These are phyloP conservation scores for Globisporangium camurandrum DNA, from an alignment of 352 stramenopile species.

Conservation along the genomic window DNA sequence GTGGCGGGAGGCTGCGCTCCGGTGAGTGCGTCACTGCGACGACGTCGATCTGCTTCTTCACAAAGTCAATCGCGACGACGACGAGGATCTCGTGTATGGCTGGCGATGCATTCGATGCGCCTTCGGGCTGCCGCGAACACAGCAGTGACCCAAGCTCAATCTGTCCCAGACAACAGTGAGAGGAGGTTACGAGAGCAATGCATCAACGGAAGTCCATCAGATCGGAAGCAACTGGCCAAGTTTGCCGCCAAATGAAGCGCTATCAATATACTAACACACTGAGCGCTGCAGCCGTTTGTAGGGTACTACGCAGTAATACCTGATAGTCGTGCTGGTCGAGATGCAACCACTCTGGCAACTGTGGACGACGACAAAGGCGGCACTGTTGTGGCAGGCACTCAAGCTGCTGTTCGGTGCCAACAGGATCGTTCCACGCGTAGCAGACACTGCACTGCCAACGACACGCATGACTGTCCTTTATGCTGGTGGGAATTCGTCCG, in stretches of 20 bases:
- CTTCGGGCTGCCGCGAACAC: neutral
- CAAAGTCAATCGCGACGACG: conserved; percentile 19
- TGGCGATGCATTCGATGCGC: too few relatives aligned
- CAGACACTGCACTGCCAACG: conserved; percentile 18
- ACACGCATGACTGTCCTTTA: neutral
- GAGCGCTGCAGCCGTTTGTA: too few relatives aligned
- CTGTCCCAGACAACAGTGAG: conserved; percentile 1
- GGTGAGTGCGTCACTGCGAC: conserved; percentile 9
- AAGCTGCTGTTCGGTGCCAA: neutral
- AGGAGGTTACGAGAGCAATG: neutral
- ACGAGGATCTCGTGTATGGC: too few relatives aligned
- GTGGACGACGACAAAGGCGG: conserved; percentile 14
- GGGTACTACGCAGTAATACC: too few relatives aligned
- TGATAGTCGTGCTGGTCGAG: conserved; percentile 15
- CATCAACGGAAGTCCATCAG: too few relatives aligned
- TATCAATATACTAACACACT: too few relatives aligned
- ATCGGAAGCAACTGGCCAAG: too few relatives aligned
- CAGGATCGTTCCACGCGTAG: conserved; percentile 10
- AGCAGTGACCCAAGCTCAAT: conserved; percentile 19
- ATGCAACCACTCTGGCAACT: conserved; percentile 20
- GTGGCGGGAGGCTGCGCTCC: neutral
- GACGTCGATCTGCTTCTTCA: conserved; percentile 12
- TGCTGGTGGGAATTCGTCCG: too few relatives aligned
- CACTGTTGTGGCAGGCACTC: neutral
- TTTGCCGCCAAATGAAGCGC: too few relatives aligned